A percentile compares a stretch with the other conserved stretches of the same genome.
These are phyloP conservation scores for Poronia punctata DNA, from an alignment of 495 filamentous ascomycete species.

Conservation along the genomic window DNA sequence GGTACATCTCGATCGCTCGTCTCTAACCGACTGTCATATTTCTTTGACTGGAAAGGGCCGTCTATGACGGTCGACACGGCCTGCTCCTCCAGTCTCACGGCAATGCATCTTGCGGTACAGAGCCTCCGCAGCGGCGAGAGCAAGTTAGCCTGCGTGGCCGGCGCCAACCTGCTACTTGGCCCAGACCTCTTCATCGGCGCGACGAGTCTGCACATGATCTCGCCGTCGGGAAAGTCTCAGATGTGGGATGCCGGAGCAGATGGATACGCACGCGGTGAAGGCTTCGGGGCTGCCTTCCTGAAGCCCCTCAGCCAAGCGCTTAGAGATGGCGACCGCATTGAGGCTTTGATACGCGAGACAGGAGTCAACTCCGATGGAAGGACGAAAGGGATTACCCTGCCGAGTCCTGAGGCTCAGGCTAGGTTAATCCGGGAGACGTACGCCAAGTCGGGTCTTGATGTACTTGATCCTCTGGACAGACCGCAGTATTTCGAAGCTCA, in stretches of 20 bases:
- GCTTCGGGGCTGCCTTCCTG: constrained; percentile 44
- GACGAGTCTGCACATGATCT: constrained; percentile 17
- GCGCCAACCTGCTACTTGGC: constrained; percentile 28
- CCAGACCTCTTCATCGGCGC: constrained; percentile 23
- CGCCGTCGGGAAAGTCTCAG: constrained; percentile 24
- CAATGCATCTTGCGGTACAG: constrained; percentile 33
- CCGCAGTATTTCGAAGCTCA: constrained; percentile 11
- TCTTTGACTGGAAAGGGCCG: constrained; percentile 32
- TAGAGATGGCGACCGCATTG: constrained; percentile 44
- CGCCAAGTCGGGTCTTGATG: constrained; percentile 22
- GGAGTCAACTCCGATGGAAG: constrained; percentile 50
- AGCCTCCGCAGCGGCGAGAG: constrained; percentile 35
- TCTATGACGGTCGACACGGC: constrained; percentile 37
- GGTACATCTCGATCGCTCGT: constrained; percentile 37
- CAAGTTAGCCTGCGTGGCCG: constrained; percentile 30
- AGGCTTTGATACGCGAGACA: constrained; percentile 50
- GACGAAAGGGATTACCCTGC: constrained; percentile 39
- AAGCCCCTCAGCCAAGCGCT: constrained; percentile 50
- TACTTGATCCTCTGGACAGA: background rate
- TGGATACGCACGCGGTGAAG: constrained; percentile 57
- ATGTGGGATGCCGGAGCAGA: constrained; percentile 44
- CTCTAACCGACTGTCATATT: constrained; percentile 45
- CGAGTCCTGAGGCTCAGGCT: constrained; percentile 35
- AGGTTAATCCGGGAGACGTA: constrained; percentile 36
- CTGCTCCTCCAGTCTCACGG: constrained; percentile 35